Conservation (phyloP, 2,329 filamentous ascomycete genomes). For the Coniochaeta sp. region DNA sequence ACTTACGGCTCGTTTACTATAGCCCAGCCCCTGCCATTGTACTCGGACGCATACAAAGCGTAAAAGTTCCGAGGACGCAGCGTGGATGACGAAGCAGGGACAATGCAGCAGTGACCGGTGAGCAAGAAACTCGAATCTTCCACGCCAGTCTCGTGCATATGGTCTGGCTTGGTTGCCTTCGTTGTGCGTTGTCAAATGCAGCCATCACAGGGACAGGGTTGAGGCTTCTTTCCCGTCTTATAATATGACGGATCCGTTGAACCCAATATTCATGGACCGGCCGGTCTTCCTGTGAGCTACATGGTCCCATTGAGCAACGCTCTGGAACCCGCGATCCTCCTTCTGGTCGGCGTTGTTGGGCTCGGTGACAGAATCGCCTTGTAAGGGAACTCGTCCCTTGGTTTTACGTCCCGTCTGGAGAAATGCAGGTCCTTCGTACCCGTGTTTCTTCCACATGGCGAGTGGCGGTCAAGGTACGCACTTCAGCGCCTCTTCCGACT, state of each 20-base stretch:
- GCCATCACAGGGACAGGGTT: constrained; percentile 13
- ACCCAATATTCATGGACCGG: not conserved
- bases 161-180: constrained; percentile 12
- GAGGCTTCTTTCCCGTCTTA: constrained; percentile 7
- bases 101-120: constrained; percentile 5
- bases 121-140: constrained; percentile 6
- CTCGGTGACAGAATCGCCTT: not conserved
- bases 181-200: constrained; percentile 16
- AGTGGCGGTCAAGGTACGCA: not conserved
- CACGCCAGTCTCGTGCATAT: constrained; percentile 14
- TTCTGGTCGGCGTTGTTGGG: not conserved
- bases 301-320: not conserved
- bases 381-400: not conserved
- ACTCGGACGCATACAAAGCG: not conserved
- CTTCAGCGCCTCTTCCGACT: not conserved
- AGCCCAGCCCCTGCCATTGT: not conserved
- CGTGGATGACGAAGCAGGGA: not conserved
- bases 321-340: not conserved
- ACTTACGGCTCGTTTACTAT: not conserved
- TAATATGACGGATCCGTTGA: constrained; percentile 1
- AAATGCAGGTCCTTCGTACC: not conserved
- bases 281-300: not conserved
- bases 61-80: not conserved
- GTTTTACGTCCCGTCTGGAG: not conserved
- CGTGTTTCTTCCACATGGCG: not conserved